phyloP scores from a whole-genome alignment of 352 stramenopile genomes.

The Pythium myriotylum region DNA sequence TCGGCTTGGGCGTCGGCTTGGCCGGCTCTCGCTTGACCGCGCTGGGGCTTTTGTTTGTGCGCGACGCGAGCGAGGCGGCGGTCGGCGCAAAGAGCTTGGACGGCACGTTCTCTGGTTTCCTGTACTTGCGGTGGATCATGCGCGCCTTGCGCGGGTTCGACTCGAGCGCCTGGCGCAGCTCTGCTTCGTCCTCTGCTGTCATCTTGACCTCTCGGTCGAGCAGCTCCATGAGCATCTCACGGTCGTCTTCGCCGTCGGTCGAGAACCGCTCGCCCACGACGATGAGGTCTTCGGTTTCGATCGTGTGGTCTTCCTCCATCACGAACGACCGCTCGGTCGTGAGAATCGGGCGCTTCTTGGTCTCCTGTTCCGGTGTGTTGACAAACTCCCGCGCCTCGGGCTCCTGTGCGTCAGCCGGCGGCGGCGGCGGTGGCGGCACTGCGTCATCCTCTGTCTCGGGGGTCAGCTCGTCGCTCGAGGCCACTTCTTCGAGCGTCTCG shows the following conservation, averaged over 20 bases:
- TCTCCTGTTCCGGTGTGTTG: constrained; percentile 25
- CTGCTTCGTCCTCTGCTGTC: constrained; percentile 10
- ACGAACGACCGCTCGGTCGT: constrained; percentile 72
- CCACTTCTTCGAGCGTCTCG: background rate
- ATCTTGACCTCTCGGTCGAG: constrained; percentile 21
- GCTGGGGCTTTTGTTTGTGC: constrained; percentile 23
- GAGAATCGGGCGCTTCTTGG: constrained; percentile 48
- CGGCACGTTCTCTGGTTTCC: constrained; percentile 25
- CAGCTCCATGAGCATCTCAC: constrained; percentile 18
- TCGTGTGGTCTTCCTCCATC: constrained; percentile 58
- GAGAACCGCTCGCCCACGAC: constrained; percentile 60
- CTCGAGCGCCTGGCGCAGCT: constrained; percentile 16
- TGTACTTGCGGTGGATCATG: constrained; percentile 6
- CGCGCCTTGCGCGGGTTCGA: constrained; percentile 11
- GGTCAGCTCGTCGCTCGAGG: background rate
- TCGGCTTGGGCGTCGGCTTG: constrained; percentile 11
- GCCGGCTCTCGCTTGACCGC: constrained; percentile 13
- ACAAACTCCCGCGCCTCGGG: constrained; percentile 11
- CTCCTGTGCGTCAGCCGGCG: constrained; percentile 2
- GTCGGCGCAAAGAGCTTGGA: constrained; percentile 30
- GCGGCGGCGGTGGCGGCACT: constrained; percentile 8
- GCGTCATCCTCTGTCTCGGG: background rate
- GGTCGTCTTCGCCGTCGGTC: constrained; percentile 62
- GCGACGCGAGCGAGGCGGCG: constrained; percentile 23
- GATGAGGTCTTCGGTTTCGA: constrained; percentile 65